Conservation (phyloP, 1,284 basidiomycete genomes). For the Volvariella surrecta region DNA sequence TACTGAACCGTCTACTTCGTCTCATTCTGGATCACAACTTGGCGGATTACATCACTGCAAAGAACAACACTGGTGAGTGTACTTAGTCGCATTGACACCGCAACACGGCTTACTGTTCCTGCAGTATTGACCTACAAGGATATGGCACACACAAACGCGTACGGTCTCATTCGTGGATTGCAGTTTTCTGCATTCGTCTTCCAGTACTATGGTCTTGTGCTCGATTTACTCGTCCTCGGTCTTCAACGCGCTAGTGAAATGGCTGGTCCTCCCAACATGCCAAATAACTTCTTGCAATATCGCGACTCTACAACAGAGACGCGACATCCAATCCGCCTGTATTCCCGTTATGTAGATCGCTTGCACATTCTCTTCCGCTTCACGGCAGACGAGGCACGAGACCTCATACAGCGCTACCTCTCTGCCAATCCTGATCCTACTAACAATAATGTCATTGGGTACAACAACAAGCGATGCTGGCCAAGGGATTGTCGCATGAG, state of each 20-base stretch:
- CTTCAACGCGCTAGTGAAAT: slow-evolving; percentile 93
- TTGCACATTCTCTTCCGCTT: slow-evolving; percentile 97
- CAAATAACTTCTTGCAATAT: slow-evolving; percentile 95
- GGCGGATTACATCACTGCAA: slow-evolving; percentile 96
- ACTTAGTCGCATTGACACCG: slow-evolving; percentile 1
- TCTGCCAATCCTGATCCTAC: slow-evolving; percentile 97
- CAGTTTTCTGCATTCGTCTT: slow-evolving; percentile 97
- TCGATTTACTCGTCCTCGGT: slow-evolving; percentile 90
- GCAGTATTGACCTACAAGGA: slow-evolving; percentile 85
- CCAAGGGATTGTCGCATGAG: slow-evolving; percentile 98
- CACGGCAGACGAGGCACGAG: slow-evolving; percentile 95
- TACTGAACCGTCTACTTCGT: slow-evolving; percentile 88
- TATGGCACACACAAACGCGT: slow-evolving; percentile 89
- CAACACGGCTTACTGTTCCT: slow-evolving; percentile 9
- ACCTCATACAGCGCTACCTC: slow-evolving; percentile 96
- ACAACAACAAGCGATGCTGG: slow-evolving; percentile 99
- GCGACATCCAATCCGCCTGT: slow-evolving; percentile 89
- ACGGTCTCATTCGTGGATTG: slow-evolving; percentile 88
- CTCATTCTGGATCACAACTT: slow-evolving; percentile 96
- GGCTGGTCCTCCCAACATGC: slow-evolving; percentile 92
- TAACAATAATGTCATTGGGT: slow-evolving; percentile 98
- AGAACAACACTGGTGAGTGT: slow-evolving; percentile 79
- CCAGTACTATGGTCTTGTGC: slow-evolving; percentile 90
- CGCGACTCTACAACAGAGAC: slow-evolving; percentile 90
- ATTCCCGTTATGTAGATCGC: slow-evolving; percentile 91